Conservation (phyloP, 768 basidiomycete genomes). For the Boletus tylopilopsis region DNA sequence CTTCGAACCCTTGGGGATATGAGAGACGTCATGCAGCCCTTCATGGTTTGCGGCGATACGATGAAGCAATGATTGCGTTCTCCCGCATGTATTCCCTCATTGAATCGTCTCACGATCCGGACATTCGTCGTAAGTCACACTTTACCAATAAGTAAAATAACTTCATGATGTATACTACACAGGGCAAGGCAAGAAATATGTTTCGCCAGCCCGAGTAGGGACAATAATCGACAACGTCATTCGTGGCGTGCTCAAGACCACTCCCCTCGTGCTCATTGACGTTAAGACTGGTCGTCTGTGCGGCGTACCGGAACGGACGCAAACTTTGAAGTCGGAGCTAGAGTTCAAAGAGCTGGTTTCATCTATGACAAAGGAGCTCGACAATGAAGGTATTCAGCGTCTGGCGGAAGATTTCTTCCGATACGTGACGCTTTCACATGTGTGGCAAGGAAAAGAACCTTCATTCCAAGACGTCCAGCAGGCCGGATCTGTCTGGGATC, state of each 20-base stretch:
- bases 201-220: neutral
- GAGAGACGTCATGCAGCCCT: conserved; percentile 1
- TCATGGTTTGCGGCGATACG: neutral
- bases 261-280: neutral
- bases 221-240: neutral
- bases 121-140: neutral
- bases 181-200: neutral
- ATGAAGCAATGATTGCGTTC: neutral
- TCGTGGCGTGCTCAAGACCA: neutral
- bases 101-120: neutral
- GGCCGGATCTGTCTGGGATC: conserved; percentile 1
- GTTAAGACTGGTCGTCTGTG: neutral
- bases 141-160: accelerated
- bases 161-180: neutral
- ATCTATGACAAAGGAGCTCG: conserved; percentile 5
- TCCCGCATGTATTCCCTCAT: neutral
- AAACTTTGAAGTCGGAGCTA: neutral
- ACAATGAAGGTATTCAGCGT: neutral
- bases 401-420: conserved; percentile 2
- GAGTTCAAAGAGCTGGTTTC: conserved; percentile 5
- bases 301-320: neutral
- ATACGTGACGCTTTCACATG: conserved; percentile 13
- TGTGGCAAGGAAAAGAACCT: conserved; percentile 12
- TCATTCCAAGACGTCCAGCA: conserved; percentile 5
- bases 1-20: neutral